Conservation (phyloP, 495 filamentous ascomycete species). For the Penicillium mononematosum region DNA sequence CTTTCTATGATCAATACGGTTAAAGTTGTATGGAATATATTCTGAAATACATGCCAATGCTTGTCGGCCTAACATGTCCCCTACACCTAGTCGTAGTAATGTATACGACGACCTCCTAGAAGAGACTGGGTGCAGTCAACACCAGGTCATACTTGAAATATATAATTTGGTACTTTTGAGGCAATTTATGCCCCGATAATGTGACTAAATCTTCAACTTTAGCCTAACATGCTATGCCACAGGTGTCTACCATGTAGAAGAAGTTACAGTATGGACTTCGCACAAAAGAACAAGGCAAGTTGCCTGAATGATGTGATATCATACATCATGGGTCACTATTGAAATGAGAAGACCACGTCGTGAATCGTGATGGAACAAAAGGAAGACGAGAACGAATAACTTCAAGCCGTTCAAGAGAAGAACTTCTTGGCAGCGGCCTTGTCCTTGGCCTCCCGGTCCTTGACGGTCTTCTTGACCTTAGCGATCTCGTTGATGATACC, state of each 20-base stretch:
- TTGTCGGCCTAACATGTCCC: neutral
- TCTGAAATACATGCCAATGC: neutral
- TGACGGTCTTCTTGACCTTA: slow-evolving; percentile 70
- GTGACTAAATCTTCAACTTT: neutral
- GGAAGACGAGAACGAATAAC: slow-evolving; percentile 5
- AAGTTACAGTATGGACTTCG: neutral
- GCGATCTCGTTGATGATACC: slow-evolving; percentile 72
- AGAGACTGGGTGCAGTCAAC: neutral
- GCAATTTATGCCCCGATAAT: neutral
- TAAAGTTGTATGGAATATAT: neutral
- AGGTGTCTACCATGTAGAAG: slow-evolving; percentile 3
- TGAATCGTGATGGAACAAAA: slow-evolving; percentile 31
- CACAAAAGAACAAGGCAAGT: slow-evolving; percentile 1
- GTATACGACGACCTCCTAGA: neutral
- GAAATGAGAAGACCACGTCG: slow-evolving; percentile 23
- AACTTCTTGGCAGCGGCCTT: slow-evolving; percentile 87
- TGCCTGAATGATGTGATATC: slow-evolving; percentile 22
- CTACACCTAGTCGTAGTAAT: neutral
- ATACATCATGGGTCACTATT: slow-evolving; percentile 25
- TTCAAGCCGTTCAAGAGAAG: slow-evolving; percentile 53
- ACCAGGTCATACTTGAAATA: neutral
- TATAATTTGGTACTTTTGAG: neutral
- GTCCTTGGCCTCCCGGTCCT: slow-evolving; percentile 76
- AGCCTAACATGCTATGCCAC: slow-evolving; percentile 13
- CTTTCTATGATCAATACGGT: neutral